Conservation (phyloP, 140 eudicot species). For the Flaveria floridana region DNA sequence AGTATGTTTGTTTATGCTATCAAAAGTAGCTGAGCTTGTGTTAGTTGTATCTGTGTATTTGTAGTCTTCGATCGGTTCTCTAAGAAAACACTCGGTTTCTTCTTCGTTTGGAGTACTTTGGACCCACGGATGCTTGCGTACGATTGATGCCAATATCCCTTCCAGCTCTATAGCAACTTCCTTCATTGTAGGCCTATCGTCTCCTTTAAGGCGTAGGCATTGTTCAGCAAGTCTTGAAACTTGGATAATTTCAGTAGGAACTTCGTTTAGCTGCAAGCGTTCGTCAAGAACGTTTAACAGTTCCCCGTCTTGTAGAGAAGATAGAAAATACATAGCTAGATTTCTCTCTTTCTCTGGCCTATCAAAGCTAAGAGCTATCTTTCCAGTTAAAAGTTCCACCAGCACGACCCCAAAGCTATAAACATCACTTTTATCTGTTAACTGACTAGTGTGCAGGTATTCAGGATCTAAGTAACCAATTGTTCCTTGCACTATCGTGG, state of each 20-base stretch:
- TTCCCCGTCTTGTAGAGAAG: slow-evolving; percentile 18
- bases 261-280: slow-evolving; percentile 7
- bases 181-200: slow-evolving; percentile 47
- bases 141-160: slow-evolving; percentile 21
- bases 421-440: slow-evolving; percentile 48
- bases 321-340: slow-evolving; percentile 30
- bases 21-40: neutral
- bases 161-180: slow-evolving; percentile 45
- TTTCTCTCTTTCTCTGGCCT: slow-evolving; percentile 34
- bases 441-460: slow-evolving; percentile 35
- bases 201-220: slow-evolving; percentile 38
- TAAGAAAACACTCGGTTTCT: slow-evolving; percentile 27
- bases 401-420: slow-evolving; percentile 46
- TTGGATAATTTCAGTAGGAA: slow-evolving; percentile 21
- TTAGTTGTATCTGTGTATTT: neutral
- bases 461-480: slow-evolving; percentile 51
- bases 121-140: slow-evolving; percentile 35
- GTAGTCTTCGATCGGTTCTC: neutral
- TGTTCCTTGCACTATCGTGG: slow-evolving; percentile 49
- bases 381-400: slow-evolving; percentile 39
- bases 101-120: slow-evolving; percentile 15
- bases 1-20: slow-evolving; percentile 9
- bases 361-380: slow-evolving; percentile 28
- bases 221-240: slow-evolving; percentile 35
- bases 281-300: slow-evolving; percentile 29